phyloP scores from a whole-genome alignment of 2,329 filamentous ascomycete species.

The Macrophomina pseudophaseolina region DNA sequence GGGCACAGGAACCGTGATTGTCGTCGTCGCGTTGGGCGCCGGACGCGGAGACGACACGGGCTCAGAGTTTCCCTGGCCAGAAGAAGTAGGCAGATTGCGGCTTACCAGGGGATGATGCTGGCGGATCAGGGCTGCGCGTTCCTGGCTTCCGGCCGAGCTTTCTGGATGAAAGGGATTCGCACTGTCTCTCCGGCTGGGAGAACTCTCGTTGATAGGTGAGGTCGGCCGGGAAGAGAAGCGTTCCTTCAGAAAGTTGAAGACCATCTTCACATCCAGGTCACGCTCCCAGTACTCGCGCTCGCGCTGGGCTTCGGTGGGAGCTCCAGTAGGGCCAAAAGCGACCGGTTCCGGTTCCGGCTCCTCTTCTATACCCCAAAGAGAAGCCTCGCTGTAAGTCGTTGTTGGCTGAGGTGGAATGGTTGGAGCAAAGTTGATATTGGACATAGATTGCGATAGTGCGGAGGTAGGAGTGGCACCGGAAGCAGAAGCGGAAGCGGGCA shows the following conservation, averaged over 20 bases:
- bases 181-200: slow-evolving; percentile 28
- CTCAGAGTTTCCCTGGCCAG: not conserved
- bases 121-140: slow-evolving; percentile 78
- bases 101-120: slow-evolving; percentile 88
- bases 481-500: slow-evolving; percentile 36
- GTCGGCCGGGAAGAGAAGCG: slow-evolving; percentile 42
- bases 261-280: slow-evolving; percentile 86
- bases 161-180: slow-evolving; percentile 9
- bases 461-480: slow-evolving; percentile 30
- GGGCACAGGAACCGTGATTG: slow-evolving; percentile 29
- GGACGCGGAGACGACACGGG: slow-evolving; percentile 29
- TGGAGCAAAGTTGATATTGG: slow-evolving; percentile 55
- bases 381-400: slow-evolving; percentile 53
- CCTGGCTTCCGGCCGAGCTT: slow-evolving; percentile 22
- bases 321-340: slow-evolving; percentile 50
- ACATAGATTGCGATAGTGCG: slow-evolving; percentile 18
- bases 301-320: slow-evolving; percentile 34
- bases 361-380: slow-evolving; percentile 71
- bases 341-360: slow-evolving; percentile 52
- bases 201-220: slow-evolving; percentile 36
- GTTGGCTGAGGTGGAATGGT: slow-evolving; percentile 47
- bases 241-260: slow-evolving; percentile 70
- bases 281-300: slow-evolving; percentile 88
- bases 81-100: slow-evolving; percentile 39
- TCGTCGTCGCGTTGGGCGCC: slow-evolving; percentile 31